Conservation (phyloP, 805 yeast genomes). For the Starmerella vaccinii region DNA sequence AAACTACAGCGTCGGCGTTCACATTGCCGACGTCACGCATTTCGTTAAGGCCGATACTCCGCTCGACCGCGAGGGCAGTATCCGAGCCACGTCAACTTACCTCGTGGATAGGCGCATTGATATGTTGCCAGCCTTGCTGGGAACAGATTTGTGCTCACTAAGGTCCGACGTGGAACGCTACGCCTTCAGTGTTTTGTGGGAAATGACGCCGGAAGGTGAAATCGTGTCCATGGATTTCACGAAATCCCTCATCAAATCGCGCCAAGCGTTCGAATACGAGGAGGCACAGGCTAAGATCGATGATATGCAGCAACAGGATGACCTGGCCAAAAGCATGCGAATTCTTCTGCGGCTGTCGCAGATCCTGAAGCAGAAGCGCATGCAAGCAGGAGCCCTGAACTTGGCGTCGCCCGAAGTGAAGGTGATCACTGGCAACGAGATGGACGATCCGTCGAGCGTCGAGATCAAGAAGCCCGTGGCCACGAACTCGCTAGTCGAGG, state of each 20-base stretch:
- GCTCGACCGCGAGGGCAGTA: slow-evolving; percentile 89
- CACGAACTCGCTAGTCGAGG: slow-evolving; percentile 94
- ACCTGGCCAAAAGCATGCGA: slow-evolving; percentile 81
- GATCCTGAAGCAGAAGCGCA: slow-evolving; percentile 69
- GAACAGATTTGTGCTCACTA: slow-evolving; percentile 91
- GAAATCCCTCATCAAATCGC: slow-evolving; percentile 79
- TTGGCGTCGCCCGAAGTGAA: slow-evolving; percentile 97
- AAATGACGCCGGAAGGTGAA: slow-evolving; percentile 73
- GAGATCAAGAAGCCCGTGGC: slow-evolving; percentile 80
- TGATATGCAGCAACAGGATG: slow-evolving; percentile 64
- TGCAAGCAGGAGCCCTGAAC: slow-evolving; percentile 93
- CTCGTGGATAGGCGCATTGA: slow-evolving; percentile 96
- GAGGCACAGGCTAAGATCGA: slow-evolving; percentile 88
- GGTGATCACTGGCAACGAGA: slow-evolving; percentile 93
- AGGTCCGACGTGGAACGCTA: slow-evolving; percentile 91
- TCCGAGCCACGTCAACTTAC: slow-evolving; percentile 95
- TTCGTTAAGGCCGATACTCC: slow-evolving; percentile 90
- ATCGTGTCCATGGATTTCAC: slow-evolving; percentile 68
- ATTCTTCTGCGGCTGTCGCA: slow-evolving; percentile 69
- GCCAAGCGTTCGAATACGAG: slow-evolving; percentile 91
- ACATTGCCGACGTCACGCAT: slow-evolving; percentile 97
- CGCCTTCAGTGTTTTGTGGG: slow-evolving; percentile 96
- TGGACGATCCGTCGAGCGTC: slow-evolving; percentile 92
- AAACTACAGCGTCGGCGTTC: slow-evolving; percentile 94
- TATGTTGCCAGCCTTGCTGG: slow-evolving; percentile 91